Evolutionary conservation across 192 early-diverging fungal genomes (phyloP).

Genomic region (Coemansia sp.): DNA sequence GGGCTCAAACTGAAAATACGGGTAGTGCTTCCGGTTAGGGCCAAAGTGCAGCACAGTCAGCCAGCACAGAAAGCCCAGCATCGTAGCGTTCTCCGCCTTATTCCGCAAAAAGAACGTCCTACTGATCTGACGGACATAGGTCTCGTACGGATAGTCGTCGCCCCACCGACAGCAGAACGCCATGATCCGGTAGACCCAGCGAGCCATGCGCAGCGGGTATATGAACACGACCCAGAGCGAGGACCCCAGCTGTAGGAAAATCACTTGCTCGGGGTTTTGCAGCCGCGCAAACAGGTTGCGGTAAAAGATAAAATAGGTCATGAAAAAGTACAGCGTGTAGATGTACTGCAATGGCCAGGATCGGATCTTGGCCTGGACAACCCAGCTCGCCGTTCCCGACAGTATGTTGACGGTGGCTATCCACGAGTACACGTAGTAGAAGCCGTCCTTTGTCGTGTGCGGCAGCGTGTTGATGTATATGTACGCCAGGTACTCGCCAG

Average conservation of each 20-base stretch:
- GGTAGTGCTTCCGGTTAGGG: conserved; percentile 67
- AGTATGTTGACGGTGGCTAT: conserved; percentile 71
- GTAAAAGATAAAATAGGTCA: conserved; percentile 84
- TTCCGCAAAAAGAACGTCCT: conserved; percentile 73
- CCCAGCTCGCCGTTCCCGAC: conserved; percentile 67
- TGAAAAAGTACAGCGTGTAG: conserved; percentile 78
- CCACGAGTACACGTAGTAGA: conserved; percentile 77
- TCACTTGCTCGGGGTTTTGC: conserved; percentile 67
- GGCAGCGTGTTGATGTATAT: conserved; percentile 61
- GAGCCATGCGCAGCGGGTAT: conserved; percentile 74
- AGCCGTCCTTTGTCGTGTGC: conserved; percentile 63
- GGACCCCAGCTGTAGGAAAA: conserved; percentile 67
- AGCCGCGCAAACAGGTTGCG: conserved; percentile 76
- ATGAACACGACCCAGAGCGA: conserved; percentile 78
- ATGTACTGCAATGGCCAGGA: conserved; percentile 71
- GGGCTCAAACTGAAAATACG: conserved; percentile 67
- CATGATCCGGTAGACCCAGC: conserved; percentile 55
- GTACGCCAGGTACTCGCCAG: conserved; percentile 72
- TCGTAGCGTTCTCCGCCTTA: conserved; percentile 76
- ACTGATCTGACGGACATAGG: conserved; percentile 70
- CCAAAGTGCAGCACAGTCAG: conserved; percentile 72
- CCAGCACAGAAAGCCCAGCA: conserved; percentile 76
- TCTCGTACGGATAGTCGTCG: conserved; percentile 64
- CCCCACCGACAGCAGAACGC: conserved; percentile 58
- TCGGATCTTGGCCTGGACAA: conserved; percentile 63